These are phyloP conservation scores for barrel medic (Medicago truncatula) DNA, from an alignment of 306 rosid species.

Conservation along the genomic window MtrunA17r5.0-ANR NC_053045.1:56242001-56242500, in stretches of 20 bases:
- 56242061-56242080: conserved; percentile 38
- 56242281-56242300: too few relatives aligned
- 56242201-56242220: conserved; percentile 68
- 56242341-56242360: too few relatives aligned
- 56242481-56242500: too few relatives aligned
- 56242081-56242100: conserved; percentile 51
- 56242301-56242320: too few relatives aligned
- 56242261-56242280: not conserved
- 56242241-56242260: not conserved
- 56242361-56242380: too few relatives aligned
- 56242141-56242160: conserved; percentile 81
- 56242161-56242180: conserved; percentile 75
- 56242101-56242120: conserved; percentile 57
- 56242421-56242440: too few relatives aligned
- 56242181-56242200: conserved; percentile 87
- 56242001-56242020: conserved; percentile 70
- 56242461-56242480: too few relatives aligned
- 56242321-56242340: too few relatives aligned
- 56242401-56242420: too few relatives aligned
- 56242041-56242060: conserved; percentile 49
- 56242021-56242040: conserved; percentile 42
- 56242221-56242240: not conserved
- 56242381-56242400: too few relatives aligned
- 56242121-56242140: conserved; percentile 80
- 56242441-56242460: too few relatives aligned